A percentile compares a stretch with the other conserved stretches of the same genome.
These are phyloP conservation scores for Lablab purpureus DNA, from an alignment of 306 rosid species.

Conservation along the genomic window DNA sequence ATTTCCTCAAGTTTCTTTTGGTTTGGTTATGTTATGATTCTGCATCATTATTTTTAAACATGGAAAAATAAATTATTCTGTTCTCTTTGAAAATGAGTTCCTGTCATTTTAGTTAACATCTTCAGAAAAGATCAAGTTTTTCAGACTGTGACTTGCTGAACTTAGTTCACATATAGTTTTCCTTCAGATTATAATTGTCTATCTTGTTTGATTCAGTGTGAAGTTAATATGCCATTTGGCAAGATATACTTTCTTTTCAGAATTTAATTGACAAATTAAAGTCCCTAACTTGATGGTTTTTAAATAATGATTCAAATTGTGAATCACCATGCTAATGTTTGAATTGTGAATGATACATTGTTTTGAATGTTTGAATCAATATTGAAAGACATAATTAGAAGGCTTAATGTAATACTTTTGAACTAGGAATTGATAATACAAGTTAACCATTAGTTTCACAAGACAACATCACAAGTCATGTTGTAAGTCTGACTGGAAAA, in stretches of 20 bases:
- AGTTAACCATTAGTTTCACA: not conserved
- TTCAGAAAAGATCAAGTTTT: constrained; percentile 20
- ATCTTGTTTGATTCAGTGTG: constrained; percentile 23
- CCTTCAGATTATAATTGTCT: constrained; percentile 1
- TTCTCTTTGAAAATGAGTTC: constrained; percentile 1
- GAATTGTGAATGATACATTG: too few relatives aligned
- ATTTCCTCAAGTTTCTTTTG: constrained; percentile 35
- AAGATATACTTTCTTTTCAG: not conserved
- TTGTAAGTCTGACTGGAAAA: too few relatives aligned
- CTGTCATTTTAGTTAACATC: not conserved
- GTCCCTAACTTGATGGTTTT: too few relatives aligned
- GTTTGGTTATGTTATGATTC: constrained; percentile 41
- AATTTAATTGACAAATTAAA: too few relatives aligned
- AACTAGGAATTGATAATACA: not conserved
- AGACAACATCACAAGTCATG: not conserved
- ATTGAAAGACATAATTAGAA: not conserved
- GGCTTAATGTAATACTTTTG: not conserved
- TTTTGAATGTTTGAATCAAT: too few relatives aligned
- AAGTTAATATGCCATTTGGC: not conserved
- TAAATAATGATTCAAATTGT: too few relatives aligned
- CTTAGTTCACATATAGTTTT: constrained; percentile 20
- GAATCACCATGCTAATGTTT: too few relatives aligned
- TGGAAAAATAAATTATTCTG: constrained; percentile 7
- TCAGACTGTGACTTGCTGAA: not conserved
- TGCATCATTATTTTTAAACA: not conserved